Conservation (phyloP, 2,329 filamentous ascomycete species). For the Podosphaera fusca region DNA sequence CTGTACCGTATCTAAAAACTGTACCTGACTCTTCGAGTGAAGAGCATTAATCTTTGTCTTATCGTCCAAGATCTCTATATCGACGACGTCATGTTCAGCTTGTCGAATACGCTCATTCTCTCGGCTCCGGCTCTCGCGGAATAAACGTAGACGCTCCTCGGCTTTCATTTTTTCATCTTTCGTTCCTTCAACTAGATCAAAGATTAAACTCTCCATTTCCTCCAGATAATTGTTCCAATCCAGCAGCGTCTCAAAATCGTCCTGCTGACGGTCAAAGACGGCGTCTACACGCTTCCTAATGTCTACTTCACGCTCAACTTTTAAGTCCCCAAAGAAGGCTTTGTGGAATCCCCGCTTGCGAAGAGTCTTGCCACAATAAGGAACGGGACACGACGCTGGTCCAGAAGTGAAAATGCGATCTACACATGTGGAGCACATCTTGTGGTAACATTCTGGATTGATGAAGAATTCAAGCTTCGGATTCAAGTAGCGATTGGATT, state of each 20-base stretch:
- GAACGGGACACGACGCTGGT: constrained; percentile 78
- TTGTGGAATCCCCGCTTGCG: constrained; percentile 64
- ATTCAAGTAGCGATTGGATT: constrained; percentile 88
- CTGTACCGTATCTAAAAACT: constrained; percentile 40
- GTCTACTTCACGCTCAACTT: constrained; percentile 82
- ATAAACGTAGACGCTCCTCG: constrained; percentile 33
- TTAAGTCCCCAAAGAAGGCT: constrained; percentile 75
- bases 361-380: constrained; percentile 67
- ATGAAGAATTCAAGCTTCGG: constrained; percentile 84
- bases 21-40: constrained; percentile 36
- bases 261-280: constrained; percentile 72
- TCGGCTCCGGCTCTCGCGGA: constrained; percentile 48
- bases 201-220: constrained; percentile 71
- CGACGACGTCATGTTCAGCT: constrained; percentile 31
- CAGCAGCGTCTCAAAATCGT: constrained; percentile 67
- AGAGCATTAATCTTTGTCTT: constrained; percentile 43
- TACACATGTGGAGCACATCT: constrained; percentile 93
- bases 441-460: constrained; percentile 97
- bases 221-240: constrained; percentile 91
- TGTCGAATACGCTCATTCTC: constrained; percentile 39
- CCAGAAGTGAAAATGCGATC: constrained; percentile 83
- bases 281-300: constrained; percentile 56
- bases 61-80: constrained; percentile 29
- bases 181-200: constrained; percentile 56
- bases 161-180: constrained; percentile 29